A percentile compares a stretch with the other conserved stretches of the same genome.
These are phyloP conservation scores for Diaporthe sp. DNA, from an alignment of 2,329 filamentous ascomycete species.

Conservation along the genomic window DNA sequence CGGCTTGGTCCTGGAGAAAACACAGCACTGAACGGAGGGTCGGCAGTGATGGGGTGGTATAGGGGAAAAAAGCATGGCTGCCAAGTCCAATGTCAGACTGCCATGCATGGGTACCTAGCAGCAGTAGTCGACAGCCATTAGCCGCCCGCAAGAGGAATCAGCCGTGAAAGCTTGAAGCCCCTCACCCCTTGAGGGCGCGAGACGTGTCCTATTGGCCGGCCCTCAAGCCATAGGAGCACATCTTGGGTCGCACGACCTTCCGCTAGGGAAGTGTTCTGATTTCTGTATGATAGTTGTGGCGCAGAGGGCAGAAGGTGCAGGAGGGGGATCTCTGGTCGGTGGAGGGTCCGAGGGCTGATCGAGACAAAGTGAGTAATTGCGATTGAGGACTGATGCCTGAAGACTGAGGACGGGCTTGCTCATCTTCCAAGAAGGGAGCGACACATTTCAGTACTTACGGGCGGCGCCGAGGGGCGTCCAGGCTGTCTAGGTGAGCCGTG, in stretches of 20 bases:
- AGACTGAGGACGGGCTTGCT: background rate
- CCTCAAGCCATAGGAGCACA: background rate
- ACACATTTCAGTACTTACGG: background rate
- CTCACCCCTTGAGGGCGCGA: background rate
- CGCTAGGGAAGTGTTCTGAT: background rate
- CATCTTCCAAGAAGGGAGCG: background rate
- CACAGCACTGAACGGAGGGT: background rate
- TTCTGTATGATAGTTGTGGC: conserved; percentile 14
- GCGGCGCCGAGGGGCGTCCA: background rate
- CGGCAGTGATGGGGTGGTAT: conserved; percentile 2
- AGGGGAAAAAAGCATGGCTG: conserved; percentile 9
- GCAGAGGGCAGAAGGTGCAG: background rate
- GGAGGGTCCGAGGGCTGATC: background rate
- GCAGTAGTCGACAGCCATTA: conserved; percentile 12
- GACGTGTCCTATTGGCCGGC: conserved; percentile 20
- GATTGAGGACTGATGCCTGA: background rate
- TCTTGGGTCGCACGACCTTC: conserved; percentile 30
- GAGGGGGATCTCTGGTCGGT: background rate
- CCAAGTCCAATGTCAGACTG: conserved; percentile 26
- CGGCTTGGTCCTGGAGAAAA: background rate
- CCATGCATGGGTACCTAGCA: conserved; percentile 27
- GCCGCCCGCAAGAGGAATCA: conserved; percentile 11
- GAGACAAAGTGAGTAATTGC: conserved; percentile 10
- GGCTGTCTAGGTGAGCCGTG: background rate
- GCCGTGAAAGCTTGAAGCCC: conserved; percentile 26